phyloP scores from a whole-genome alignment of 1,284 basidiomycete species.

The Hypsizygus ulmarius region DNA sequence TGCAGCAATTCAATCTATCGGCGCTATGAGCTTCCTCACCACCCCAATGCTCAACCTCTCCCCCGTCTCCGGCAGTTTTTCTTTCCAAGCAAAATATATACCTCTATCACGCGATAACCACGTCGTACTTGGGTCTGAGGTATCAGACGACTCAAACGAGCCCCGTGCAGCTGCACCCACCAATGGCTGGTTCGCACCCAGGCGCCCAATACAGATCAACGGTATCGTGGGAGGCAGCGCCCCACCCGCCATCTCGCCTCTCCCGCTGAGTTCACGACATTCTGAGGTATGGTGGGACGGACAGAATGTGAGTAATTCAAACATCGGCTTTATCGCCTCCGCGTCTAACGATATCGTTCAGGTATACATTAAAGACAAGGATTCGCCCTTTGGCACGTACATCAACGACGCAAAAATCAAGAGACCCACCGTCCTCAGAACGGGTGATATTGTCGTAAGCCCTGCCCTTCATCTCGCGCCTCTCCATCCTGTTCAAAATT shows the following conservation, averaged over 20 bases:
- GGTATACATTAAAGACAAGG: slow-evolving; percentile 44
- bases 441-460: slow-evolving; percentile 43
- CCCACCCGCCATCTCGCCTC: slow-evolving; percentile 21
- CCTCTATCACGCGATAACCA: slow-evolving; percentile 30
- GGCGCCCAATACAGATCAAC: slow-evolving; percentile 15
- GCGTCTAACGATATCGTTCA: slow-evolving; percentile 17
- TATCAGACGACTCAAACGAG: slow-evolving; percentile 15
- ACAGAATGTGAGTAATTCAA: slow-evolving; percentile 32
- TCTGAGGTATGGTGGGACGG: slow-evolving; percentile 43
- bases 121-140: slow-evolving; percentile 33
- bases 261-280: slow-evolving; percentile 38
- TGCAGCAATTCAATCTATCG: not conserved
- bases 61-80: slow-evolving; percentile 39
- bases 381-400: slow-evolving; percentile 42
- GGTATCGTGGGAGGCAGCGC: slow-evolving; percentile 5
- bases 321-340: not conserved
- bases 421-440: slow-evolving; percentile 32
- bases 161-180: slow-evolving; percentile 24
- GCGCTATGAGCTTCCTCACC: slow-evolving; percentile 10
- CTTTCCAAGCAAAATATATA: slow-evolving; percentile 41
- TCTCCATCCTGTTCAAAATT: slow-evolving; percentile 8
- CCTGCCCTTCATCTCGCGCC: not conserved
- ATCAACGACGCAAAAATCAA: slow-evolving; percentile 40
- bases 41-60: slow-evolving; percentile 31
- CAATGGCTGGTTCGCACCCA: slow-evolving; percentile 35